Evolutionary conservation across 2,329 filamentous ascomycete genomes (phyloP).

Genomic region (Verticillium dahliae): DNA sequence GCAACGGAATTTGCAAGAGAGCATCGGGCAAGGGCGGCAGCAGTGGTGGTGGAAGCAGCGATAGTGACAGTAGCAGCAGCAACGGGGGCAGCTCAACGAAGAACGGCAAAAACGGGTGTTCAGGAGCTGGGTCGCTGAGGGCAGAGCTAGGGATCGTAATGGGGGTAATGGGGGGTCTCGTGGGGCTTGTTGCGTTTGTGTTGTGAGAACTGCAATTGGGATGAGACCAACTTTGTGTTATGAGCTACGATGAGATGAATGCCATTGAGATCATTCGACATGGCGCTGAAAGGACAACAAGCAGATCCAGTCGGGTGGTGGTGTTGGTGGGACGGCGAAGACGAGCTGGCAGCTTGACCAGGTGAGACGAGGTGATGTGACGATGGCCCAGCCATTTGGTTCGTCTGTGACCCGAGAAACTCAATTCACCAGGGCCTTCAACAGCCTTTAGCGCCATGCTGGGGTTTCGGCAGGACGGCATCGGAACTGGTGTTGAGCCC

Average conservation of each 20-base stretch:
- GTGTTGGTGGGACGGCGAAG: neutral
- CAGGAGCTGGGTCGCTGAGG: neutral
- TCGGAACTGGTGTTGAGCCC: neutral
- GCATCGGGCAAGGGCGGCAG: neutral
- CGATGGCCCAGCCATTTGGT: neutral
- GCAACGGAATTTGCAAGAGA: conserved; percentile 4
- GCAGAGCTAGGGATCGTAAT: neutral
- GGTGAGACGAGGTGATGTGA: neutral
- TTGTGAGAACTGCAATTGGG: neutral
- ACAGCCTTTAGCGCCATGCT: too few species aligned
- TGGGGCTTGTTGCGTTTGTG: neutral
- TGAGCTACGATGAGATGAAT: neutral
- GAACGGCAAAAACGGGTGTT: conserved; percentile 3
- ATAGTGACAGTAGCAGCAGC: neutral
- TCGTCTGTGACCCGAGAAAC: neutral
- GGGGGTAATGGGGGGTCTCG: neutral
- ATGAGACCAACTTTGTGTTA: neutral
- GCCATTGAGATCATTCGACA: too few species aligned
- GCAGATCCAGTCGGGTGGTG: neutral
- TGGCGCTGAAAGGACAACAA: too few species aligned
- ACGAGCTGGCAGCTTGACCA: neutral
- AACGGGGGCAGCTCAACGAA: neutral
- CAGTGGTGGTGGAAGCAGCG: neutral
- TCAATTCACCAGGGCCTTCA: neutral
- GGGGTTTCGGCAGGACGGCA: neutral